Conservation (phyloP, 768 basidiomycete genomes). For the Hemileccinum impolitum region DNA sequence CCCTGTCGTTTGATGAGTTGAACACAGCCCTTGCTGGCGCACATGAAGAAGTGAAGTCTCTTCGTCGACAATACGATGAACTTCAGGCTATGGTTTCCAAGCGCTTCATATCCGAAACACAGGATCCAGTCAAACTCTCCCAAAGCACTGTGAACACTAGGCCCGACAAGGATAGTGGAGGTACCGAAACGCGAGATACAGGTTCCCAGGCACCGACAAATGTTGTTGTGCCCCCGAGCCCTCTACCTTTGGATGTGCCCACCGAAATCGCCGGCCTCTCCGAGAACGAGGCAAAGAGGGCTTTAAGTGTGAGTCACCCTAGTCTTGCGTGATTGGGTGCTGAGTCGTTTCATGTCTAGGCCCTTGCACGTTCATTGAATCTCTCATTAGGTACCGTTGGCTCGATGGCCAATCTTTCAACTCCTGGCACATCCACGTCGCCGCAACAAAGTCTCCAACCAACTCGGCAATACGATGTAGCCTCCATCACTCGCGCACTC, state of each 20-base stretch:
- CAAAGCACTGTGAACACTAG: neutral
- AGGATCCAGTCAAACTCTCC: neutral
- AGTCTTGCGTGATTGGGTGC: neutral
- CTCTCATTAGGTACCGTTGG: slow-evolving; percentile 4
- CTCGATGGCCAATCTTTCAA: neutral
- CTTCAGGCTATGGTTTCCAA: slow-evolving; percentile 18
- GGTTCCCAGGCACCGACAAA: neutral
- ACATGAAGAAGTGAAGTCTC: slow-evolving; percentile 22
- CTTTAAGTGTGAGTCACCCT: slow-evolving; percentile 18
- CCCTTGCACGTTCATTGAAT: slow-evolving; percentile 11
- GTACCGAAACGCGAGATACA: neutral
- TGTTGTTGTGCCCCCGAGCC: neutral
- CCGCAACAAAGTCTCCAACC: neutral
- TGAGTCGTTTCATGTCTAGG: slow-evolving; percentile 7
- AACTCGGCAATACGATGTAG: slow-evolving; percentile 12
- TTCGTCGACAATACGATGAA: slow-evolving; percentile 26
- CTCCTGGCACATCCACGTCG: neutral
- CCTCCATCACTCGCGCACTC: slow-evolving; percentile 22
- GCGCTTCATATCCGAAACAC: slow-evolving; percentile 6
- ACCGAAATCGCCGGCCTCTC: slow-evolving; percentile 19
- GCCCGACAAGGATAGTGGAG: neutral
- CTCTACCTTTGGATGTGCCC: slow-evolving; percentile 2
- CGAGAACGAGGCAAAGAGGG: slow-evolving; percentile 21
- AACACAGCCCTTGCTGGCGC: slow-evolving; percentile 22
- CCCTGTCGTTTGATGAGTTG: slow-evolving; percentile 25